Percentiles rank a stretch among this genome's conserved stretches.
Evolutionary conservation across 768 basidiomycete species (phyloP).

Genomic region (Agrocybe chaxingu): DNA sequence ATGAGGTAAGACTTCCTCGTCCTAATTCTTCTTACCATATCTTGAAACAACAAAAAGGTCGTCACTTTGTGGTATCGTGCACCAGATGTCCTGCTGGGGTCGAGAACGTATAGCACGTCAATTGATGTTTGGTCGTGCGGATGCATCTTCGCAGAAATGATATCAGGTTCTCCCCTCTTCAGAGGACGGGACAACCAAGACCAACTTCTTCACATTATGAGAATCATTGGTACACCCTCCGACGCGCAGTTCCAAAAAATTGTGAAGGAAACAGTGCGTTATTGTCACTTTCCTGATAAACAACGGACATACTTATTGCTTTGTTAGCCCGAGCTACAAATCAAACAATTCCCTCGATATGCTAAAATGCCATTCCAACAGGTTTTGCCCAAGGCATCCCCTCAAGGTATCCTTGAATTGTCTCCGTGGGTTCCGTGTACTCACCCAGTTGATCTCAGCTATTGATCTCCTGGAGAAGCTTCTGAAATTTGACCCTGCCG

Average conservation of each 20-base stretch:
- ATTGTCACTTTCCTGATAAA: neutral
- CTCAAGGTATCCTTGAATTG: conserved; percentile 53
- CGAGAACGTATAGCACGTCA: conserved; percentile 94
- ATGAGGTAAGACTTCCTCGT: conserved; percentile 57
- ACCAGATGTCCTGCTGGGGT: conserved; percentile 95
- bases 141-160: conserved; percentile 99
- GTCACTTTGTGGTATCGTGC: conserved; percentile 99
- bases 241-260: conserved; percentile 88
- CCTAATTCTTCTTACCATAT: neutral
- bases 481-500: conserved; percentile 92
- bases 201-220: conserved; percentile 96
- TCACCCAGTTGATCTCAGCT: conserved; percentile 40
- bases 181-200: conserved; percentile 96
- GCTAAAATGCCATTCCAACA: conserved; percentile 80
- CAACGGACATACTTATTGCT: neutral
- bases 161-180: conserved; percentile 94
- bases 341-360: conserved; percentile 86
- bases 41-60: conserved; percentile 49
- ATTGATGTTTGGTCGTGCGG: conserved; percentile 99
- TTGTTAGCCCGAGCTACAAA: conserved; percentile 71
- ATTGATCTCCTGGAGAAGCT: conserved; percentile 92
- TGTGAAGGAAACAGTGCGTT: conserved; percentile 79
- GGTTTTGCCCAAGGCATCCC: conserved; percentile 81
- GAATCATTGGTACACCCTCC: conserved; percentile 93
- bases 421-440: neutral